Evolutionary conservation across 306 rosid genomes (phyloP), one percentile per base, ranked within the genome.

Genomic region (Hylodesmum podocarpum): DNA sequence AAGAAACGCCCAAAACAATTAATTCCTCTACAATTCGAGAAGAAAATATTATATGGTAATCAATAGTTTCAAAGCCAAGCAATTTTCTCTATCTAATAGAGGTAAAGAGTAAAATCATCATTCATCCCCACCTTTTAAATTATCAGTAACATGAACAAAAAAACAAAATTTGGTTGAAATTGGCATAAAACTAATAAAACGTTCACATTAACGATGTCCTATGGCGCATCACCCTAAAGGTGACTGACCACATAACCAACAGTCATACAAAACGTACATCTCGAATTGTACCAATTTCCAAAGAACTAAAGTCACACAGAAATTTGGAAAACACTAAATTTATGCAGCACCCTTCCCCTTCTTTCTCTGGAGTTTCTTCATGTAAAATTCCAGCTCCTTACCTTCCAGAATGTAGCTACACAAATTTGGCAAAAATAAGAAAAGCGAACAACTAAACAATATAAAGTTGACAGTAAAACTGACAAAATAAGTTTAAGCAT

Each of bases 391-490:
- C 13, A 85, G 75, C 39, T 85, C 89, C 71, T 85, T 82, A 16
- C 89, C 89, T 76, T 85, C 89, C 39, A 85, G 41, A 28, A 85
- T 85, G 73, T 85, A 85, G 50, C 86, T 85, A 22, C 65, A 55
- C 8, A 28, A 70, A 18, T 28, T 0, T 24, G 0, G 9, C 15
- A 34, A 63, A 63, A 55, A 40, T 34, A 43, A 19, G 3, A 15
- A 12, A 1, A 11, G 2, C 15, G 4, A 22, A 41, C 37, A 24
- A 15, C 24, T 25, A 39, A 25, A 16, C 3, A 29, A 21, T 4
- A 41, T 3, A 5, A 74, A n/a, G 25, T 8, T 65, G 6, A 6
- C n/a, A 47, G 7, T n/a, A 21, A 68, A 13, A 19, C 22, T 2
- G 12, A 31, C 5, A 39, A 16, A 28, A 34, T 9, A 4, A 22